Percentiles rank a stretch among this genome's conserved stretches.
Evolutionary conservation across 441 rosid genomes (phyloP).

Genomic region (Viola pubescens): DNA sequence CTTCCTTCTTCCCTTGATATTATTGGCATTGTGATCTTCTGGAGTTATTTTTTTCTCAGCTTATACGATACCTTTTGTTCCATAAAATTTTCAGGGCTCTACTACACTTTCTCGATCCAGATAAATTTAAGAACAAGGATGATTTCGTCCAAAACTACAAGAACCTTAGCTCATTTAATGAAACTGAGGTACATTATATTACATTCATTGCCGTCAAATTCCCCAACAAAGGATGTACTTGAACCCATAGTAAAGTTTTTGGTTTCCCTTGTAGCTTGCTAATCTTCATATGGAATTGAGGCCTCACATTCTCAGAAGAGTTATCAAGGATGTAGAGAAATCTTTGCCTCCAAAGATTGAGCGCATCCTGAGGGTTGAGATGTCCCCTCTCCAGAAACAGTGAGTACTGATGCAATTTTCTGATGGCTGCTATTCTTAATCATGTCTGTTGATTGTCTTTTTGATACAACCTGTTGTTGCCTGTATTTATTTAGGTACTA

Average conservation of each 20-base stretch:
- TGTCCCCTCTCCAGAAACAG: slow-evolving; percentile 99
- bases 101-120: slow-evolving; percentile 93
- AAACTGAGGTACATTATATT: slow-evolving; percentile 58
- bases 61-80: background rate
- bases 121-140: slow-evolving; percentile 91
- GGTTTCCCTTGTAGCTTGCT: slow-evolving; percentile 54
- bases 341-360: slow-evolving; percentile 99
- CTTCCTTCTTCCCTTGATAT: slow-evolving; percentile 10
- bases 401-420: slow-evolving; percentile 30
- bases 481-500: slow-evolving; percentile 60
- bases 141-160: slow-evolving; percentile 95
- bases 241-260: too few species aligned
- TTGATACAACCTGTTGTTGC: background rate
- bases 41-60: background rate
- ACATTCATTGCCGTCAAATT: too few species aligned
- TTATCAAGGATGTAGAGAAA: slow-evolving; percentile 98
- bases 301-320: slow-evolving; percentile 98
- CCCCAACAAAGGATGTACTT: too few species aligned
- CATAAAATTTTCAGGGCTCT: slow-evolving; percentile 60
- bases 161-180: slow-evolving; percentile 96
- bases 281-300: slow-evolving; percentile 97
- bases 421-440: slow-evolving; percentile 4
- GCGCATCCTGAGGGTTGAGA: slow-evolving; percentile 98
- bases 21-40: background rate
- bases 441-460: background rate